These are phyloP conservation scores for Lagenaria siceraria DNA, from an alignment of 306 rosid species.

Conservation along the genomic window DNA sequence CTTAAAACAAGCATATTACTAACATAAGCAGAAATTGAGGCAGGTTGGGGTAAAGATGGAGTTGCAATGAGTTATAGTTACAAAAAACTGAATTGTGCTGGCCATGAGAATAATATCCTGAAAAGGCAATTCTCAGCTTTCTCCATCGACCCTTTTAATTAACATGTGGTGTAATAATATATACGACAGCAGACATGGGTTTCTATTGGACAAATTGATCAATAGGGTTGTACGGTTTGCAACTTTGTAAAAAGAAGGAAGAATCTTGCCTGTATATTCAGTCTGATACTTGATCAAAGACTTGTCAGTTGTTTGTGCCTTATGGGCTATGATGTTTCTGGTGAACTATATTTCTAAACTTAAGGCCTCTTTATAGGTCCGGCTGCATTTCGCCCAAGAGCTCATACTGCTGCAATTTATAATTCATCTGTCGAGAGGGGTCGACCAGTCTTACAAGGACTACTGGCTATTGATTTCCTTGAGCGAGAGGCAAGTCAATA, in stretches of 20 bases:
- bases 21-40: not conserved
- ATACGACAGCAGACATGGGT: not conserved
- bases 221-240: not conserved
- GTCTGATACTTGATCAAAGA: not conserved
- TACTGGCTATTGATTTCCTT: slow-evolving; percentile 86
- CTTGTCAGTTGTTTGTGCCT: not conserved
- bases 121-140: not conserved
- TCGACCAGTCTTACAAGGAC: slow-evolving; percentile 93
- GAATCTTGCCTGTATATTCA: not conserved
- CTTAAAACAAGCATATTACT: not conserved
- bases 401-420: slow-evolving; percentile 67
- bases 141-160: not conserved
- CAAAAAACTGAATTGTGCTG: not conserved
- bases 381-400: slow-evolving; percentile 97
- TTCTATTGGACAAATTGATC: not conserved
- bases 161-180: not conserved
- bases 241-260: not conserved
- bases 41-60: not conserved
- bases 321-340: not conserved
- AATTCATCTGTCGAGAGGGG: slow-evolving; percentile 81
- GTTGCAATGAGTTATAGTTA: not conserved
- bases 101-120: not conserved
- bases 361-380: slow-evolving; percentile 51
- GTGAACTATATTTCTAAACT: not conserved
- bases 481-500: slow-evolving; percentile 70